Percentiles rank a stretch among this genome's conserved stretches.
phyloP scores from a whole-genome alignment of 176 grass and related monocot genomes.

The Thinopyrum elongatum region DNA sequence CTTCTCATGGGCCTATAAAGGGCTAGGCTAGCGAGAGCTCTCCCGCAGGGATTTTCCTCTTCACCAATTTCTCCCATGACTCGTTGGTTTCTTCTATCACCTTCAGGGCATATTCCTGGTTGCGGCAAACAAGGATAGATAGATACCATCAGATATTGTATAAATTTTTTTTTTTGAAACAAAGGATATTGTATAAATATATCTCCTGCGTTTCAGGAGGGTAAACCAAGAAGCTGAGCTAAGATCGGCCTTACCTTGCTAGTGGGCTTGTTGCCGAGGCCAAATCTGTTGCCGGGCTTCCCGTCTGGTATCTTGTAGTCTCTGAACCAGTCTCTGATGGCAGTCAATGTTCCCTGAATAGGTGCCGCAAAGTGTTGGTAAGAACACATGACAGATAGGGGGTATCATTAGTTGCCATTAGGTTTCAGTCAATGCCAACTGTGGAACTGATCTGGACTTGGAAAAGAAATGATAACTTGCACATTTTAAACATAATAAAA shows the following conservation, averaged over 20 bases:
- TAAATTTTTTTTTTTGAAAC: too few relatives aligned
- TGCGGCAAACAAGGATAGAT: conserved; percentile 8
- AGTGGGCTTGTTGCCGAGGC: conserved; percentile 82
- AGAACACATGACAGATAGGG: conserved; percentile 23
- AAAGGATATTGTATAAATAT: not conserved
- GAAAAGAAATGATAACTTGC: not conserved
- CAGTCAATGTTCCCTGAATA: conserved; percentile 85
- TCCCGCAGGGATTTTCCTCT: conserved; percentile 87
- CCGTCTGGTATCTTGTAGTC: conserved; percentile 99
- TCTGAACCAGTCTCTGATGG: conserved; percentile 97
- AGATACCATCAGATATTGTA: too few relatives aligned
- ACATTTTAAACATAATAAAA: not conserved
- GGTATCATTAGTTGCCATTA: not conserved
- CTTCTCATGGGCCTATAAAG: not conserved
- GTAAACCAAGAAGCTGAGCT: not conserved
- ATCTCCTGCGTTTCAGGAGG: not conserved
- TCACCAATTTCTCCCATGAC: conserved; percentile 91
- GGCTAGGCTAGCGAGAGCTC: conserved; percentile 71
- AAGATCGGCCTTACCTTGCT: conserved; percentile 60
- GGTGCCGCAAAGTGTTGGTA: not conserved
- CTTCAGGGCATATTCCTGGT: conserved; percentile 94
- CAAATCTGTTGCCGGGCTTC: conserved; percentile 92
- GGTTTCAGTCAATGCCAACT: not conserved
- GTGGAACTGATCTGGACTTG: not conserved
- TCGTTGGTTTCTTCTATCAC: conserved; percentile 92